phyloP scores from a whole-genome alignment of 1,284 basidiomycete species.

The Lignosus rhinocerotis region DNA sequence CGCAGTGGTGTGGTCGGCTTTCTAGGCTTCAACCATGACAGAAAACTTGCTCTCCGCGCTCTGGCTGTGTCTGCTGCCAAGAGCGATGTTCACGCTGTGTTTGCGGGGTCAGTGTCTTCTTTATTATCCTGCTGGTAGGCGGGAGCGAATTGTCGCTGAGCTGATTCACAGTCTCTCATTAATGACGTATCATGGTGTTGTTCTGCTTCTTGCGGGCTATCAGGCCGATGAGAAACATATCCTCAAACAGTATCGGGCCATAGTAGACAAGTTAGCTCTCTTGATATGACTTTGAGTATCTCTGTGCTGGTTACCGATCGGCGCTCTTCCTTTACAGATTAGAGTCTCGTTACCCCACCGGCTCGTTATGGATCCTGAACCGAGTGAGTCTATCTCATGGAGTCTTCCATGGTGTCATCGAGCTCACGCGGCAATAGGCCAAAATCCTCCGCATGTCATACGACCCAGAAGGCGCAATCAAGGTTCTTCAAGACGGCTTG shows the following conservation, averaged over 20 bases:
- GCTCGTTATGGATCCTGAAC: conserved; percentile 76
- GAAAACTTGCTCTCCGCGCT: conserved; percentile 65
- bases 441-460: conserved; percentile 73
- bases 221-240: conserved; percentile 71
- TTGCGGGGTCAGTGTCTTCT: conserved; percentile 57
- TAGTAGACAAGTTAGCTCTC: conserved; percentile 55
- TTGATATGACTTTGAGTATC: too few relatives aligned
- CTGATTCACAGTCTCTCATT: conserved; percentile 56
- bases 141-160: neutral
- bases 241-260: conserved; percentile 58
- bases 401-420: neutral
- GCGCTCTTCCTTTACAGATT: conserved; percentile 36
- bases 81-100: conserved; percentile 70
- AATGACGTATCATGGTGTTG: conserved; percentile 76
- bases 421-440: conserved; percentile 45
- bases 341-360: conserved; percentile 60
- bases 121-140: neutral
- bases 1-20: conserved; percentile 67
- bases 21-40: conserved; percentile 72
- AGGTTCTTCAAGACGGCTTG: conserved; percentile 60
- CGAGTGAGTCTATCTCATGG: conserved; percentile 42
- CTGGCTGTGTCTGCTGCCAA: conserved; percentile 65
- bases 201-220: conserved; percentile 69
- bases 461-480: conserved; percentile 63
- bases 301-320: neutral